Evolutionary conservation across 2,329 filamentous ascomycete genomes (phyloP).

Genomic region (Thermothelomyces thermophilus): DNA sequence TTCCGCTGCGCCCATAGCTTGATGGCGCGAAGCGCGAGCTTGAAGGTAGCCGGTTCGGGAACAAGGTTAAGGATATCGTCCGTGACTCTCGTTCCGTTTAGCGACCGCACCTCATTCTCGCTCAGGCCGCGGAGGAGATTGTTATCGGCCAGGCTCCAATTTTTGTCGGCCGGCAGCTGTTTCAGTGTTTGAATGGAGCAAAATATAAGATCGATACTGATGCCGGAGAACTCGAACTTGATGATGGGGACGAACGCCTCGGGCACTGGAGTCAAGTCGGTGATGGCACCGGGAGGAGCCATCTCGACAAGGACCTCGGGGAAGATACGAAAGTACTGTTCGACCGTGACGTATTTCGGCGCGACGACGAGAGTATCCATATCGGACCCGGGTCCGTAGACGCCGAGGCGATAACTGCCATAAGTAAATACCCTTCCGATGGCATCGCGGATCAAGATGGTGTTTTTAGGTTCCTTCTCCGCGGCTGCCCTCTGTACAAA

Average conservation of each 20-base stretch:
- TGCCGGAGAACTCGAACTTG: conserved; percentile 84
- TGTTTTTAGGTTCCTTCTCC: conserved; percentile 63
- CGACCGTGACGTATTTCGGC: conserved; percentile 78
- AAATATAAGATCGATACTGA: conserved; percentile 93
- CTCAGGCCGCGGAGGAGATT: conserved; percentile 78
- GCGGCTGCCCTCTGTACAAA: conserved; percentile 79
- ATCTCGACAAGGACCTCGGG: conserved; percentile 72
- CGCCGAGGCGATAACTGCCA: conserved; percentile 89
- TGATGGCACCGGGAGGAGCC: conserved; percentile 71
- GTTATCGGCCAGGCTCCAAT: conserved; percentile 74
- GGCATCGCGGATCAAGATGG: conserved; percentile 71
- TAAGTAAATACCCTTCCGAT: conserved; percentile 94
- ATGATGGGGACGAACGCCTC: conserved; percentile 96
- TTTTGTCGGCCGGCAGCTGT: conserved; percentile 59
- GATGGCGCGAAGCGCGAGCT: conserved; percentile 80
- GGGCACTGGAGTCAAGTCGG: conserved; percentile 75
- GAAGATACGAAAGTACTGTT: conserved; percentile 89
- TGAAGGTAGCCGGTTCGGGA: conserved; percentile 83
- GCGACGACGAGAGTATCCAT: conserved; percentile 94
- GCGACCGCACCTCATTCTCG: conserved; percentile 76
- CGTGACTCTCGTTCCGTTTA: conserved; percentile 92
- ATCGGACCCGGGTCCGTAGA: conserved; percentile 92
- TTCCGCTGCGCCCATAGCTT: conserved; percentile 94
- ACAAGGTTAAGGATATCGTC: conserved; percentile 86
- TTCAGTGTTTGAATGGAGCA: conserved; percentile 64